phyloP scores from a whole-genome alignment of 2,329 filamentous ascomycete genomes.

The Epichloe gansuensis region DNA sequence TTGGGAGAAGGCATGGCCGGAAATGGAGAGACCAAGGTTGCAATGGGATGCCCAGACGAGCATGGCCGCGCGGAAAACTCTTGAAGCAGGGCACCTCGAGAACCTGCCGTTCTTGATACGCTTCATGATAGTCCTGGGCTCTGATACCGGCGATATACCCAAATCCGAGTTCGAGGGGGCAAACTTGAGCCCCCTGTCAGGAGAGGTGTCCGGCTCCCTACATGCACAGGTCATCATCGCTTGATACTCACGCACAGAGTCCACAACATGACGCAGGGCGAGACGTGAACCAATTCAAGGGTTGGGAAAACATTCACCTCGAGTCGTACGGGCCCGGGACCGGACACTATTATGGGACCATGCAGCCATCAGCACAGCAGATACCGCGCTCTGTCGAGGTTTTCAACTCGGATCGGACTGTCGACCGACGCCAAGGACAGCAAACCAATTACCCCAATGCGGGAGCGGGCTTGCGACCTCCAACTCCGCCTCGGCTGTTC shows the following conservation, averaged over 20 bases:
- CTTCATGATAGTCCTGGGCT: conserved; percentile 27
- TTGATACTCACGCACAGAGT: neutral
- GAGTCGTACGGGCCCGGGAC: neutral
- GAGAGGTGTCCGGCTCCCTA: conserved; percentile 5
- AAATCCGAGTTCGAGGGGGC: neutral
- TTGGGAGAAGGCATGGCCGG: conserved; percentile 26
- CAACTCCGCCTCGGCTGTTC: conserved; percentile 3
- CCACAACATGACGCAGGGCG: neutral
- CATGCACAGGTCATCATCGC: neutral
- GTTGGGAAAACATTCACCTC: neutral
- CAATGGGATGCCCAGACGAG: conserved; percentile 31
- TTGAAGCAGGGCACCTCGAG: conserved; percentile 33
- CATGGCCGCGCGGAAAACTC: conserved; percentile 28
- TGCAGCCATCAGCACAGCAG: conserved; percentile 1
- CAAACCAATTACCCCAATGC: neutral
- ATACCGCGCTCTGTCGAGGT: conserved; percentile 3
- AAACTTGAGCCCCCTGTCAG: conserved; percentile 6
- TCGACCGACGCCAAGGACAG: neutral
- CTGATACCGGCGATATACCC: conserved; percentile 4
- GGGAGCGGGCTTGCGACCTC: conserved; percentile 1
- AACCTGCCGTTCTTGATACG: conserved; percentile 27
- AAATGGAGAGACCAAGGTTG: conserved; percentile 22
- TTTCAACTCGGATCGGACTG: neutral
- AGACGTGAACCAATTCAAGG: neutral
- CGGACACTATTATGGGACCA: neutral